Percentiles rank a stretch among this genome's conserved stretches.
Evolutionary conservation across 2,329 filamentous ascomycete genomes (phyloP).

Genomic region (Monosporascus sp.): DNA sequence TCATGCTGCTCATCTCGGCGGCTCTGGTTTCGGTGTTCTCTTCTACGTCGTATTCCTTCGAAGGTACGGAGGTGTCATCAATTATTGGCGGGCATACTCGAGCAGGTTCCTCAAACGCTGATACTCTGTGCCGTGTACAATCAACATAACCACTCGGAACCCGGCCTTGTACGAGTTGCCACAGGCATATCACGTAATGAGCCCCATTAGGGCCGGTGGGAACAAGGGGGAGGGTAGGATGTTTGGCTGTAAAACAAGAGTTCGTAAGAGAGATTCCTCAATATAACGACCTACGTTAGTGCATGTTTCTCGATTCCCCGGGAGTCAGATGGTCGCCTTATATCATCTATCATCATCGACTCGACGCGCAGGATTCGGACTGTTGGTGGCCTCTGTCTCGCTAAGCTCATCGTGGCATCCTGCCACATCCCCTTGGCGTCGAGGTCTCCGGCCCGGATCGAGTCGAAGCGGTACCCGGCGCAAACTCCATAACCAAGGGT

Average conservation of each 20-base stretch:
- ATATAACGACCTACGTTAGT: too few relatives aligned
- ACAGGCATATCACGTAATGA: too few relatives aligned
- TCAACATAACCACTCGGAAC: too few relatives aligned
- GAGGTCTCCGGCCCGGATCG: neutral
- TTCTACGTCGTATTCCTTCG: conserved; percentile 11
- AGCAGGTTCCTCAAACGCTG: neutral
- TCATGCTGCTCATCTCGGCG: conserved; percentile 21
- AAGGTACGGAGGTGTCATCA: neutral
- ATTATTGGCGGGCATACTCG: neutral
- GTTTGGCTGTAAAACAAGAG: neutral
- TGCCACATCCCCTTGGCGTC: neutral
- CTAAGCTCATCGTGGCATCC: neutral
- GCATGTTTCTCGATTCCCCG: too few relatives aligned
- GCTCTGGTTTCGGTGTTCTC: conserved; percentile 14
- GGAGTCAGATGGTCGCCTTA: neutral
- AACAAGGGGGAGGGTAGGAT: neutral
- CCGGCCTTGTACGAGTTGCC: too few relatives aligned
- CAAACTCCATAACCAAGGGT: neutral
- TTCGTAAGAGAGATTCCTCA: too few relatives aligned
- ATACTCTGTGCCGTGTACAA: too few relatives aligned
- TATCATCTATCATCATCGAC: neutral
- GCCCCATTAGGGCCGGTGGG: too few relatives aligned
- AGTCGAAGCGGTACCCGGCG: neutral
- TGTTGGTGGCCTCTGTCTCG: neutral
- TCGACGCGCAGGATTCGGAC: neutral